phyloP scores from a whole-genome alignment of 495 filamentous ascomycete species.

The Penicillium waksmanii region DNA sequence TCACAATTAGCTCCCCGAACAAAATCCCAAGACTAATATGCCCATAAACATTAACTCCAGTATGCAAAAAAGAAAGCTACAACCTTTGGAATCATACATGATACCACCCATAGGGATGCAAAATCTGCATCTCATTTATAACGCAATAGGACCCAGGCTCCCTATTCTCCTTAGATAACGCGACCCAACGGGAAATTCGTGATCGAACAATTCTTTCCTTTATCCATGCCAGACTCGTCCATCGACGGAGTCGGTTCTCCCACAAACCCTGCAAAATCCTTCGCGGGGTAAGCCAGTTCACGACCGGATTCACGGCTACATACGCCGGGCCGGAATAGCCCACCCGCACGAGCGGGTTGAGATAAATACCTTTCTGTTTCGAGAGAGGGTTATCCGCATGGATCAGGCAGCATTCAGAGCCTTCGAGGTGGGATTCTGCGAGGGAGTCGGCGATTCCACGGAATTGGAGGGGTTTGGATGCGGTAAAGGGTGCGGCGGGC shows the following conservation, averaged over 20 bases:
- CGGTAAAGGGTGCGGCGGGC: conserved; percentile 61
- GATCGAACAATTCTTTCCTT: conserved; percentile 44
- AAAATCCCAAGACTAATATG: too few relatives aligned
- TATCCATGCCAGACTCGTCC: conserved; percentile 41
- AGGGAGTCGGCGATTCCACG: conserved; percentile 73
- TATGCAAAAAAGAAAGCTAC: background rate
- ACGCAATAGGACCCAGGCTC: conserved; percentile 69
- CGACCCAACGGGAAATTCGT: conserved; percentile 45
- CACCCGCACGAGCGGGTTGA: conserved; percentile 81
- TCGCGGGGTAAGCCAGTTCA: conserved; percentile 42
- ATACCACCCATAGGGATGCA: conserved; percentile 74
- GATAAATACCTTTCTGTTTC: conserved; percentile 62
- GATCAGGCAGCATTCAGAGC: conserved; percentile 81
- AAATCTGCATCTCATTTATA: conserved; percentile 84
- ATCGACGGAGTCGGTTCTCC: conserved; percentile 61
- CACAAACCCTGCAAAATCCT: conserved; percentile 52
- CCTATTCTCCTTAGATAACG: conserved; percentile 36
- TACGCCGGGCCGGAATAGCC: conserved; percentile 67
- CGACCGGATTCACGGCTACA: conserved; percentile 47
- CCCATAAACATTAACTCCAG: too few relatives aligned
- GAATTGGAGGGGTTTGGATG: conserved; percentile 56
- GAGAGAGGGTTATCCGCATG: conserved; percentile 71
- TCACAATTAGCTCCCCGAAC: too few relatives aligned
- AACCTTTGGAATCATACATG: conserved; percentile 71
- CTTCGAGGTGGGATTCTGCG: conserved; percentile 71